Base-by-base conservation (phyloP, 805 yeast species). In the Spathaspora girioi region DNA sequence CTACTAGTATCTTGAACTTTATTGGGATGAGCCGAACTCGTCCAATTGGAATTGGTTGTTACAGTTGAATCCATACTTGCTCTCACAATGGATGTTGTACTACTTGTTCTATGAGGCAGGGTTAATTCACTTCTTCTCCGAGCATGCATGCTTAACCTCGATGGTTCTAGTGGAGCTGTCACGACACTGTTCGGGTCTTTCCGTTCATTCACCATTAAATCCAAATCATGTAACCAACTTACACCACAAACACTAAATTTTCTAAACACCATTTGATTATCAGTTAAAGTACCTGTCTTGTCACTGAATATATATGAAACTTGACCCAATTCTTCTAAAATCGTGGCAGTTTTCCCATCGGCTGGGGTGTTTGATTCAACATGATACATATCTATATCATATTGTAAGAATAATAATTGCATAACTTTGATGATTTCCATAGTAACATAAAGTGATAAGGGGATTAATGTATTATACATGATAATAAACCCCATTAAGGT, bases 281-380 rank as follows among this genome's bases (percentile, higher is more conserved):
- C 98, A 0, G 99, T 94, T 54, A 94, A 77, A 0, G 99, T 94
- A 9, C 99, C 99, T 0, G 99, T 94, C 67, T 94, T 94, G 68
- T 94, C 99, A 54, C 97, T 88, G 66, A 94, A 94, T 2, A 94
- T 80, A 63, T 93, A 92, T 46, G 96, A 86, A 1, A 96, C 97
- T 65, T 94, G 99, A 2, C 99, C 99, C 59, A 94, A 74, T 68
- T 94, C 99, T 65, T 94, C 99, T 56, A 94, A 79, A 57, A 94
- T 90, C 0, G 97, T 89, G 0, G 98, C 97, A 0, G 98, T 92
- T 64, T 93, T 84, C 0, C 97, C 96, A 59, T 89, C 97, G 46
- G 97, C 93, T 0, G 96, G 97, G 0, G 97, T 94, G 61, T 94
- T 82, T 7, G 90, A 79, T 31, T 82, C 87, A 15, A 75, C 76